phyloP scores from a whole-genome alignment of 139 green algal species.

The Ettlia oleoabundans region DNA sequence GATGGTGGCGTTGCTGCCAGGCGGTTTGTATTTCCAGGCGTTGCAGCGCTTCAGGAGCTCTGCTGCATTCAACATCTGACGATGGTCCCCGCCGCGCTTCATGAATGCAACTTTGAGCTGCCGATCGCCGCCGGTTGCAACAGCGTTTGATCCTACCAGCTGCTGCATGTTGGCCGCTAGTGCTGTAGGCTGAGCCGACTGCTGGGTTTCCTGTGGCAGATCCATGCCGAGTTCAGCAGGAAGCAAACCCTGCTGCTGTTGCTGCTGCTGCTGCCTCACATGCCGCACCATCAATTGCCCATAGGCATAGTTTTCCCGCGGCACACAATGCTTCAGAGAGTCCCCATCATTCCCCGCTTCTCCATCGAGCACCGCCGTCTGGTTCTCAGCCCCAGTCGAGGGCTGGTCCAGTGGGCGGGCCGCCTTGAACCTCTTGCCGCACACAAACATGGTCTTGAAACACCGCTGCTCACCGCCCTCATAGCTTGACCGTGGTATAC shows the following conservation, averaged over 20 bases:
- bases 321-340: no score
- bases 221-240: not conserved
- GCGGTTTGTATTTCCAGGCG: not conserved
- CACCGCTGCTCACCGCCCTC: slow-evolving; percentile 24
- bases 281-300: slow-evolving; percentile 9
- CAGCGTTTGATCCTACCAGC: not conserved
- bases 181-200: no score
- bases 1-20: not conserved
- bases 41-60: slow-evolving; percentile 13
- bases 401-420: not conserved
- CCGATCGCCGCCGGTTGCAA: no score
- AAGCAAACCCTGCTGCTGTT: not conserved
- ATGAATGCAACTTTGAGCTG: slow-evolving; percentile 7
- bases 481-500: not conserved
- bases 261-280: not conserved
- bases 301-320: slow-evolving; percentile 9
- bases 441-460: slow-evolving; percentile 2
- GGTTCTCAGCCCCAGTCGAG: not conserved
- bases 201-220: not conserved
- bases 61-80: not conserved
- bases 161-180: not conserved
- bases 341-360: no score
- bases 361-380: not conserved
- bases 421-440: not conserved
- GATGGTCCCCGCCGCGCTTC: not conserved